Evolutionary conservation across 78 protist species (phyloP).

Genomic region (Pigoraptor vietnamica): DNA sequence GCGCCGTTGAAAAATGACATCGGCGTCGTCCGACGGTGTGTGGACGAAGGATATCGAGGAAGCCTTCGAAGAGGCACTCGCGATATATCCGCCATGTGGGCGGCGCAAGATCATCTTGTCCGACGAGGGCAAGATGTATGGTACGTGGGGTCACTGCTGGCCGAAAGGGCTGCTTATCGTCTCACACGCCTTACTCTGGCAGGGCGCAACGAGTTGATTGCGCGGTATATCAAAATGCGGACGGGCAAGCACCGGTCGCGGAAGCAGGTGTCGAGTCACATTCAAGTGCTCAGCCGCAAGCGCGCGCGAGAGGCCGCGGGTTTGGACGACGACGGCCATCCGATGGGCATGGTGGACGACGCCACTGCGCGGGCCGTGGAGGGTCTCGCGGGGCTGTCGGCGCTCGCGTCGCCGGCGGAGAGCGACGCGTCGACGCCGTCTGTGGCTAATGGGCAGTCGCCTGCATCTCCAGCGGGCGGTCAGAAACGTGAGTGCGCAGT

Average conservation of each 20-base stretch:
- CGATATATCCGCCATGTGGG: slow-evolving; percentile 28
- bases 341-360: neutral
- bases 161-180: neutral
- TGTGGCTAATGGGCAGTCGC: neutral
- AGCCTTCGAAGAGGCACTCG: slow-evolving; percentile 29
- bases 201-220: slow-evolving; percentile 43
- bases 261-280: slow-evolving; percentile 51
- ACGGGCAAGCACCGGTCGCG: slow-evolving; percentile 39
- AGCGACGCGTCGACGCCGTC: neutral
- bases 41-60: slow-evolving; percentile 19
- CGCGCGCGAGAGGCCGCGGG: slow-evolving; percentile 11
- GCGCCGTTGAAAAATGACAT: neutral
- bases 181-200: neutral
- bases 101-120: slow-evolving; percentile 24
- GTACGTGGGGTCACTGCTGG: neutral
- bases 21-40: slow-evolving; percentile 2
- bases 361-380: neutral
- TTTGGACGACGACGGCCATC: neutral
- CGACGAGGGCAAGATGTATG: slow-evolving; percentile 37
- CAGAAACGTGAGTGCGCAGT: neutral
- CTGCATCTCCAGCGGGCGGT: neutral
- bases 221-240: slow-evolving; percentile 18
- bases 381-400: neutral
- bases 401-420: neutral
- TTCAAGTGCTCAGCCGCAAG: slow-evolving; percentile 42